Conservation (phyloP, 352 stramenopile genomes). For the Phytophthora pisi region DNA sequence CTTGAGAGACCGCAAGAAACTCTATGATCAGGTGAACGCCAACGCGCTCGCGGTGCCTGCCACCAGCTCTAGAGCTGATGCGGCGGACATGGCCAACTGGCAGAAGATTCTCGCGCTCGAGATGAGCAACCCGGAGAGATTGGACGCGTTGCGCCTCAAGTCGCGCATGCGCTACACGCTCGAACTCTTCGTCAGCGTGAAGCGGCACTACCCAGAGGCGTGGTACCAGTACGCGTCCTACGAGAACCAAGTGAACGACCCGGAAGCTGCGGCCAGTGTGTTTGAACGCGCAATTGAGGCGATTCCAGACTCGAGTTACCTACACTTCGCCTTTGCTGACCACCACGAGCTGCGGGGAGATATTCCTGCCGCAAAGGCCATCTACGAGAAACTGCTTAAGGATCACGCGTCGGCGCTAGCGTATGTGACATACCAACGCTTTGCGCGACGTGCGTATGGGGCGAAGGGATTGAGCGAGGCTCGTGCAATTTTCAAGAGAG, state of each 20-base stretch:
- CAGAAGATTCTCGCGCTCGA: constrained; percentile 84
- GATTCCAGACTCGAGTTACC: constrained; percentile 79
- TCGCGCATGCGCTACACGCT: constrained; percentile 85
- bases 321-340: constrained; percentile 83
- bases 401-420: constrained; percentile 72
- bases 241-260: constrained; percentile 79
- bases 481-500: constrained; percentile 81
- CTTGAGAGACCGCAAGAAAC: constrained; percentile 83
- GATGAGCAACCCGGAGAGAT: constrained; percentile 75
- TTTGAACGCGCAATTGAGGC: constrained; percentile 81
- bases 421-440: constrained; percentile 88
- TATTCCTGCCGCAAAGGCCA: constrained; percentile 62
- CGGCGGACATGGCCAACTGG: constrained; percentile 72
- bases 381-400: constrained; percentile 86
- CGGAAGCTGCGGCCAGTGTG: constrained; percentile 63
- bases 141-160: constrained; percentile 82
- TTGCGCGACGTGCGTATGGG: constrained; percentile 77
- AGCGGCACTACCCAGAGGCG: constrained; percentile 77
- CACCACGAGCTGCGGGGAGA: constrained; percentile 80
- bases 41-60: constrained; percentile 68
- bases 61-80: constrained; percentile 40
- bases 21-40: constrained; percentile 78
- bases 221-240: constrained; percentile 89
- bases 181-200: constrained; percentile 79
- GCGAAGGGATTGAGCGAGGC: constrained; percentile 78